Base-by-base conservation (phyloP, 768 basidiomycete genomes). In the Lactarius trivialis region DNA sequence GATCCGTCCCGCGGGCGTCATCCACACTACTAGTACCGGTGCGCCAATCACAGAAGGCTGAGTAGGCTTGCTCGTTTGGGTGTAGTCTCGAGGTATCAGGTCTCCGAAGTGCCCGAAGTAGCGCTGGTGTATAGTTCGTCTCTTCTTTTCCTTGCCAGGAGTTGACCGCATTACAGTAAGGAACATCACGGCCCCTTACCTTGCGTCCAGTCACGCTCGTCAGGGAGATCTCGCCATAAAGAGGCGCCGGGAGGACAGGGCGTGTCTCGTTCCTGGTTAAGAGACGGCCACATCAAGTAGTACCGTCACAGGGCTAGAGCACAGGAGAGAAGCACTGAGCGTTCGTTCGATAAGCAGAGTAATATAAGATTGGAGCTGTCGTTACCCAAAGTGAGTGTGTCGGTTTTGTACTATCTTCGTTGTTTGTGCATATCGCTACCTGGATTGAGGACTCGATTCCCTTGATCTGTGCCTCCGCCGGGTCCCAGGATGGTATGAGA, bases 81-180 rank as follows among this genome's bases (percentile, higher is more conserved):
- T 91, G 0, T 91, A 88, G 87, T 37, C 76, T 85, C 15, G 86
- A 86, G 0, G 85, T 85, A 24, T 83, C 83, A 74, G 91, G 5
- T 89, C 85, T 85, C 71, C 73, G 26, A 74, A 77, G 4, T 69
- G 76, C 30, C 86, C 85, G 0, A 90, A 90, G 21, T 45, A 9
- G 24, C 21, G 64, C 84, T 88, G n/a, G n/a, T 0, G 76, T 77
- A 7, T 77, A 66, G 87, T 89, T 65, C 24, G 87, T 78, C 52
- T 32, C 36, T 45, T 12, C 14, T 52, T 28, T 30, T 26, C 32
- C 54, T n/a, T n/a, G n/a, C n/a, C n/a, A n/a, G n/a, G n/a, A 26
- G 28, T 37, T 48, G 11, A 39, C 37, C 56, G n/a, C n/a, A n/a
- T n/a, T n/a, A 26, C 37, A 26, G 9, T 33, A 30, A 9, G 19